phyloP scores from a whole-genome alignment of 805 yeast genomes.

The Pichia eremophila region DNA sequence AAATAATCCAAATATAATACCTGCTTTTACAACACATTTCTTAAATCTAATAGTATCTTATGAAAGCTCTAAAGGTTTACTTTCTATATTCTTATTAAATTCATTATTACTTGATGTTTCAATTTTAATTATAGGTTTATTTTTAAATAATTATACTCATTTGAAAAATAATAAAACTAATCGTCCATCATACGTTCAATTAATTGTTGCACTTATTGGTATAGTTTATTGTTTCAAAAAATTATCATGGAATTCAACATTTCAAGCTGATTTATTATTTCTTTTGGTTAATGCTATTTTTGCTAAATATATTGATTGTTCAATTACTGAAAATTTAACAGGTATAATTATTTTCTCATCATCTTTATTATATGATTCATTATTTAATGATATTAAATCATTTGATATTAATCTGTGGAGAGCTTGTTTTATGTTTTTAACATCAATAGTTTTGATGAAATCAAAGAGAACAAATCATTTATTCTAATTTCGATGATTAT shows the following conservation, averaged over 20 bases:
- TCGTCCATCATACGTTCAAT: constrained; percentile 1
- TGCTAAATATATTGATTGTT: constrained; percentile 36
- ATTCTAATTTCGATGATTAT: neutral
- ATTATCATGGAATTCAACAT: constrained; percentile 56
- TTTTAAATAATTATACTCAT: neutral
- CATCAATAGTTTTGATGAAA: constrained; percentile 1
- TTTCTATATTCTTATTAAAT: neutral
- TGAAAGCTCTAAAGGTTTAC: neutral
- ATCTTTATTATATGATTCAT: constrained; percentile 10
- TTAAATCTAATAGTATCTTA: neutral
- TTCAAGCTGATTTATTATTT: constrained; percentile 61
- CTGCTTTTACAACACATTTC: neutral
- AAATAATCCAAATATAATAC: constrained; percentile 2
- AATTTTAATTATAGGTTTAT: neutral
- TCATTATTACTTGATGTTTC: neutral
- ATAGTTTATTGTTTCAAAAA: constrained; percentile 61
- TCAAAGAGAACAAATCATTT: neutral
- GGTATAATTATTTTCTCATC: constrained; percentile 14
- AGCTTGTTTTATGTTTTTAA: constrained; percentile 7
- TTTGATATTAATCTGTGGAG: constrained; percentile 17
- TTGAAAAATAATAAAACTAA: neutral
- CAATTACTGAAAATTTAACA: constrained; percentile 14
- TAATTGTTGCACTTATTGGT: constrained; percentile 57
- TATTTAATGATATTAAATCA: neutral
- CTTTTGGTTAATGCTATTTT: constrained; percentile 51